A percentile compares a stretch with the other conserved stretches of the same genome.
Conservation (phyloP, 23 red algal genomes). For the Gracilaria vermiculophylla region DNA sequence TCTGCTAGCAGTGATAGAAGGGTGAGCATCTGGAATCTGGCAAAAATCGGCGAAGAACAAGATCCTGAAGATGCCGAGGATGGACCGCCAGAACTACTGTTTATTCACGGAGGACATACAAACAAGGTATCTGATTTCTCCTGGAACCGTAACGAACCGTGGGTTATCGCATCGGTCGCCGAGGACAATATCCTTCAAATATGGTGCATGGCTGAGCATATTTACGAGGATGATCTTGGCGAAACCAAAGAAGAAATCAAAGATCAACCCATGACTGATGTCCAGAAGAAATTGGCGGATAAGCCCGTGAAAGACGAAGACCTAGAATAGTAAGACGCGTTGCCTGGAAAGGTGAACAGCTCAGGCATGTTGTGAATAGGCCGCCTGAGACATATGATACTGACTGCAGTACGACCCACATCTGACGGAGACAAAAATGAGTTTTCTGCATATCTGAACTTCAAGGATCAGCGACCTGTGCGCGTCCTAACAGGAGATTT, state of each 20-base stretch:
- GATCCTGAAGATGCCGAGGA: conserved; percentile 97
- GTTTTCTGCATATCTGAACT: too few relatives aligned
- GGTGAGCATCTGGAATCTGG: conserved; percentile 93
- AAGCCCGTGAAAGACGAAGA: conserved; percentile 69
- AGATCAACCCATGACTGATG: conserved; percentile 39
- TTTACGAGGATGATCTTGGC: conserved; percentile 85
- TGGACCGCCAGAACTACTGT: conserved; percentile 96
- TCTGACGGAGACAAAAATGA: too few relatives aligned
- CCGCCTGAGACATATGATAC: too few relatives aligned
- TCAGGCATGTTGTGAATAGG: too few relatives aligned
- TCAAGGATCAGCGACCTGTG: too few relatives aligned
- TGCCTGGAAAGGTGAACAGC: too few relatives aligned
- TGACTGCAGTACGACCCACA: too few relatives aligned
- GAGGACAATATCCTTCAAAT: conserved; percentile 99
- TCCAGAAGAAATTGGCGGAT: conserved; percentile 20
- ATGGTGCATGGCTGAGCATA: conserved; percentile 94
- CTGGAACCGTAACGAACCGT: conserved; percentile 95
- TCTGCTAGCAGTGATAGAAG: conserved; percentile 83
- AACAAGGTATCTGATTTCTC: conserved; percentile 90
- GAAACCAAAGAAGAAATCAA: conserved; percentile 52
- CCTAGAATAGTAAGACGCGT: conserved; percentile 45
- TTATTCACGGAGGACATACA: conserved; percentile 98
- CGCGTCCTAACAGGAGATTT: too few relatives aligned
- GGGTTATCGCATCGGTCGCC: conserved; percentile 88
- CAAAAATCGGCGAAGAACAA: conserved; percentile 95